Evolutionary conservation across 2,329 filamentous ascomycete genomes (phyloP).

Genomic region (Colletotrichum sp.): DNA sequence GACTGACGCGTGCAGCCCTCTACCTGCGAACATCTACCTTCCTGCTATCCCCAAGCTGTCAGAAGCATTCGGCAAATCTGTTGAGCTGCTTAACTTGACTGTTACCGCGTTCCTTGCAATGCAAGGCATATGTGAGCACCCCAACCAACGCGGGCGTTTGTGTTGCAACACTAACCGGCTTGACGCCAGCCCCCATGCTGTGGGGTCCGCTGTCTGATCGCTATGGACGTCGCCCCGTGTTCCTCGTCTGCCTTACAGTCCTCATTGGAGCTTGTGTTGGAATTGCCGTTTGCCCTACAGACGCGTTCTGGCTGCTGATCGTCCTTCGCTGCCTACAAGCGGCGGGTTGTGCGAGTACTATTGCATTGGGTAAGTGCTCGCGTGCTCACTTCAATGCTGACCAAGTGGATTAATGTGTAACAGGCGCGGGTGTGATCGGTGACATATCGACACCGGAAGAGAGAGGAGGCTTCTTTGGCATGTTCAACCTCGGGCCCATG

Average conservation of each 20-base stretch:
- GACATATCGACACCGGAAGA: constrained; percentile 36
- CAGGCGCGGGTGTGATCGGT: constrained; percentile 35
- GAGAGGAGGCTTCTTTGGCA: constrained; percentile 36
- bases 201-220: constrained; percentile 39
- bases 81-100: constrained; percentile 34
- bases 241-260: constrained; percentile 32
- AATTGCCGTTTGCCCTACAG: constrained; percentile 33
- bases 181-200: constrained; percentile 30
- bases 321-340: constrained; percentile 35
- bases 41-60: constrained; percentile 34
- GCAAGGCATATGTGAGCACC: constrained; percentile 27
- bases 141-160: too few species aligned
- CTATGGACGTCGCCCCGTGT: constrained; percentile 34
- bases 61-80: constrained; percentile 30
- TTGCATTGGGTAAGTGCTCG: constrained; percentile 27
- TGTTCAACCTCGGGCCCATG: constrained; percentile 38
- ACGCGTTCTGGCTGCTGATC: constrained; percentile 36
- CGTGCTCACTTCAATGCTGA: background rate
- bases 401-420: background rate
- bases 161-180: fast-evolving
- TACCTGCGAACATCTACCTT: constrained; percentile 40
- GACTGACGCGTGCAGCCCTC: constrained; percentile 25
- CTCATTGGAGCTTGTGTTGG: constrained; percentile 36
- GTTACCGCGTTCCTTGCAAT: constrained; percentile 36
- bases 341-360: constrained; percentile 37